phyloP scores from a whole-genome alignment of 768 basidiomycete genomes.

The Serendipita sp. region DNA sequence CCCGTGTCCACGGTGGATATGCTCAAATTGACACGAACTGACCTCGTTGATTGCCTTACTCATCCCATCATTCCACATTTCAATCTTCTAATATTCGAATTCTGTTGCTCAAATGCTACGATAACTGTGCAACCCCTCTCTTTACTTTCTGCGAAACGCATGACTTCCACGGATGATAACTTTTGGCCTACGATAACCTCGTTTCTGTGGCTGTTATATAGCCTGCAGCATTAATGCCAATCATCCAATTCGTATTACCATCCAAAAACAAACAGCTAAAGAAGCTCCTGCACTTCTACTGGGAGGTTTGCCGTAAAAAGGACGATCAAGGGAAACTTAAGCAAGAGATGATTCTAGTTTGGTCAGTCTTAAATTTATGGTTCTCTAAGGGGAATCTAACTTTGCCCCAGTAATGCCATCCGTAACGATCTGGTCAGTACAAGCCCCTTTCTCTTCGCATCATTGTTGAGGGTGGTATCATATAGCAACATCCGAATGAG shows the following conservation, averaged over 20 bases:
- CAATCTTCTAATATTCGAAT: no score
- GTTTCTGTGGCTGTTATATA: slow-evolving; percentile 18
- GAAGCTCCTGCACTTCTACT: slow-evolving; percentile 90
- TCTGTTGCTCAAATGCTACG: background rate
- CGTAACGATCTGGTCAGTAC: slow-evolving; percentile 81
- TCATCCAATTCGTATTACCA: slow-evolving; percentile 96
- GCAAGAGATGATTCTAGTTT: slow-evolving; percentile 99
- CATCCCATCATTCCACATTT: no score
- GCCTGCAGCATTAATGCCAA: slow-evolving; percentile 91
- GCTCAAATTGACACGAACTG: no score
- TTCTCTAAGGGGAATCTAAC: slow-evolving; percentile 2
- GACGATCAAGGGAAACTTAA: slow-evolving; percentile 94
- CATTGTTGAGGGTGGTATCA: background rate
- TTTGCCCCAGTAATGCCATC: slow-evolving; percentile 64
- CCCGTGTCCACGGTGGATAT: no score
- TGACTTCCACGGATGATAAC: background rate
- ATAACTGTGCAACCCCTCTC: no score
- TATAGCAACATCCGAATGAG: slow-evolving; percentile 96
- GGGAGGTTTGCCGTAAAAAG: slow-evolving; percentile 96
- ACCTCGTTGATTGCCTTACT: no score
- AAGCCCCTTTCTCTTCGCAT: background rate
- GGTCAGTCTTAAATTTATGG: slow-evolving; percentile 37
- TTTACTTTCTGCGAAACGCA: no score
- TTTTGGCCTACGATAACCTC: slow-evolving; percentile 3
- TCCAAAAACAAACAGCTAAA: slow-evolving; percentile 91